Base-by-base conservation (phyloP, 495 filamentous ascomycete genomes). In the Umbilicaria muhlenbergii region DNA sequence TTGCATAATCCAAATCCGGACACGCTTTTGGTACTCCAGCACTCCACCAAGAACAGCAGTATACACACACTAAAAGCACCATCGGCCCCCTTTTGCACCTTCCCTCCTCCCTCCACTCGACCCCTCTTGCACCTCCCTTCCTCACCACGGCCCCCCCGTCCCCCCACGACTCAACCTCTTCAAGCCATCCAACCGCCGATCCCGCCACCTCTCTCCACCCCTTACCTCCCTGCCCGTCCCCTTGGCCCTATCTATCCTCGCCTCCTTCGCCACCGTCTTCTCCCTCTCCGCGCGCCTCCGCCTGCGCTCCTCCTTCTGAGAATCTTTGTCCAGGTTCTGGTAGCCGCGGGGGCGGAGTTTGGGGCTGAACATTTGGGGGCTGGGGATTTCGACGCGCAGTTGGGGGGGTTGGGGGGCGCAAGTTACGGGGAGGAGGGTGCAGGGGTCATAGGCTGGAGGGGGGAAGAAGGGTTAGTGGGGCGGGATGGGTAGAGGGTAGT, bases 341-440 rank as follows among this genome's bases (percentile, higher is more conserved):
- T 96, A 99, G 61, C 60, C 93, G 8, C 62, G 62, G 0, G 64
- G 96, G 34, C 85, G 79, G 0, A 81, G 83, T 11, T 64, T 95
- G 46, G 91, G 96, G 54, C 93, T 96, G 51, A 92, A 92, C 0
- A 83, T 99, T 56, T 96, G 87, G 61, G 96, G 93, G 58, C 61
- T 89, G 21, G 74, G 85, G 2, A 92, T 99, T n/a, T 71, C 81
- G 16, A 67, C 73, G 32, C 67, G 96, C 3, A 92, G 91, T 16
- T 81, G 79, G 0, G 91, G 96, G 16, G 71, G 71, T 62, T 75
- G 45, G 62, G 71, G 12, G 54, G 58, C 3, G 54, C 50, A 24
- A 51, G 65, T 18, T 63, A 63, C 54, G 52, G 49, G 11, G 21
- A 47, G 16, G 32, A 55, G 0, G 44, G 45, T 17, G 50, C 47